These are phyloP conservation scores for Rubus parviflorus DNA, from an alignment of 306 rosid species.

Conservation along the genomic window DNA sequence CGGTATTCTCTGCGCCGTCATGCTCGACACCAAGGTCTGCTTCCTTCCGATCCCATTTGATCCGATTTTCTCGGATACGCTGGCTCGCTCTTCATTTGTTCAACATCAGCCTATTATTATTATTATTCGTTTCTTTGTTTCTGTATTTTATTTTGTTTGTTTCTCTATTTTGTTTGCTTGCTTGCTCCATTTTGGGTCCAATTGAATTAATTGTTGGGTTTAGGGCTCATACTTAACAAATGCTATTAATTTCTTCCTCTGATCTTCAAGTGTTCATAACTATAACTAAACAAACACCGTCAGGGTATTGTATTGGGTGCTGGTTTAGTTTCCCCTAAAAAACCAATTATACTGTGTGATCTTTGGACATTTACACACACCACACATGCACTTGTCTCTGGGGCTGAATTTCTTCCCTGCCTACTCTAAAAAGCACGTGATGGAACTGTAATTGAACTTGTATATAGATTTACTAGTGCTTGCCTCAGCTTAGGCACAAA, in stretches of 20 bases:
- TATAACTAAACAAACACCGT: background rate
- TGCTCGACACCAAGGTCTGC: slow-evolving; percentile 96
- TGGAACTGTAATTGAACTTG: background rate
- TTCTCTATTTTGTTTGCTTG: background rate
- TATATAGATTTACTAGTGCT: background rate
- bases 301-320: too few species aligned
- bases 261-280: background rate
- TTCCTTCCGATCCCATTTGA: too few species aligned
- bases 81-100: too few species aligned
- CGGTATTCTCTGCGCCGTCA: slow-evolving; percentile 93
- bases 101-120: background rate
- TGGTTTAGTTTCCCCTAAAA: background rate
- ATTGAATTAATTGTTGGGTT: background rate
- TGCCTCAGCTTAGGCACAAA: background rate
- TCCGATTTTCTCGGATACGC: background rate
- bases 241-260: background rate
- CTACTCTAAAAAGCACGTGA: too few species aligned
- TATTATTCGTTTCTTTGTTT: background rate
- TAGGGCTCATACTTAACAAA: background rate
- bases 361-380: background rate
- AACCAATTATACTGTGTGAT: background rate
- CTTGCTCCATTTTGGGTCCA: background rate
- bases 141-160: background rate
- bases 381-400: background rate
- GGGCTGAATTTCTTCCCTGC: too few species aligned